Evolutionary conservation across 306 rosid genomes (phyloP), one percentile per base, ranked within the genome.

Genomic region (Spatholobus suberectus): DNA sequence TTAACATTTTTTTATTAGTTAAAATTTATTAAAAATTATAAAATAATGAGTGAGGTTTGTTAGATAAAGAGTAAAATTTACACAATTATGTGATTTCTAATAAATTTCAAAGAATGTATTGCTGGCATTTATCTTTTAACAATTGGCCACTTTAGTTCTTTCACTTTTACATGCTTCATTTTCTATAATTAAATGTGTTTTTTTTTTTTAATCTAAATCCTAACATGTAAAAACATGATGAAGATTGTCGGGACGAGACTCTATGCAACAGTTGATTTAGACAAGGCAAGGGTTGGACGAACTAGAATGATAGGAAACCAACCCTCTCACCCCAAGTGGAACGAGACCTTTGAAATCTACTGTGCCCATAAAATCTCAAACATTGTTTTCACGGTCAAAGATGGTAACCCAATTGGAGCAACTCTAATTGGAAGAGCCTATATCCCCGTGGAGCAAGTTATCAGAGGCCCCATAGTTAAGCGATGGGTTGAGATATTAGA

Each of bases 221-320:
- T n/a, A 44, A 70, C 70, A 73, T 27, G 72, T 35, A 72, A 67
- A 47, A 51, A 41, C 29, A 14, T 43, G 13, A 79, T 73, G 84
- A 57, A 96, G 97, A 85, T 92, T 74, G 87, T 85, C 49, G 97
- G 94, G 29, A 79, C 91, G 9, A 84, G 88, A 80, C 87, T 92
- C 29, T 92, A 96, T 83, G 96, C 99, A 78, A 88, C 96, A 43
- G 87, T 96, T 46, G 97, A 96, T 90, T 84, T 94, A 41, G 99
- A 89, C 15, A 92, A 85, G 74, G 94, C 94, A 3, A 84, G 96
- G 38, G 93, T 88, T 17, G 92, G 85, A 2, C 52, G 87, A 10
- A 96, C 96, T 0, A 83, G 89, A 74, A 83, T 83, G 87, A 44
- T 92, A 14, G 20, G 77, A 38, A 70, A 86, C 43, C 75, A 85